phyloP scores from a whole-genome alignment of 805 yeast genomes.

The Candida nanaspora region DNA sequence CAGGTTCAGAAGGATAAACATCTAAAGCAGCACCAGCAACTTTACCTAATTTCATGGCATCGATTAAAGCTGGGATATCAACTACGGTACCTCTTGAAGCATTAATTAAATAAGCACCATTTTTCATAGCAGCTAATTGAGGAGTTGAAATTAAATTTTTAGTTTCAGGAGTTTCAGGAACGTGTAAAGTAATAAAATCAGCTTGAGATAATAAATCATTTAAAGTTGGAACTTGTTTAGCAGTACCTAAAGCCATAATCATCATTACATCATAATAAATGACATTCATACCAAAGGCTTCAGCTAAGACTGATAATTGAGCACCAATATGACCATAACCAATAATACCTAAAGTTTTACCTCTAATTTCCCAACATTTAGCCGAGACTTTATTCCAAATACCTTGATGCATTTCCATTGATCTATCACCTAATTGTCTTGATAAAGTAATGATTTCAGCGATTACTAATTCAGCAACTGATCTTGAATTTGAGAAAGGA shows the following conservation, averaged over 20 bases:
- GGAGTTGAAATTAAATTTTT: slow-evolving; percentile 82
- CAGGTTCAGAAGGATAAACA: slow-evolving; percentile 96
- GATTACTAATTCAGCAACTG: slow-evolving; percentile 95
- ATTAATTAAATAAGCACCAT: slow-evolving; percentile 89
- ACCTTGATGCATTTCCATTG: slow-evolving; percentile 91
- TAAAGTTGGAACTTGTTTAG: slow-evolving; percentile 82
- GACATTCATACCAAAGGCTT: slow-evolving; percentile 96
- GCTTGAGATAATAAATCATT: slow-evolving; percentile 74
- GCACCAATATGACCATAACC: slow-evolving; percentile 99
- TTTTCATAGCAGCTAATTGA: slow-evolving; percentile 93
- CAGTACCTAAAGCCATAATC: slow-evolving; percentile 96
- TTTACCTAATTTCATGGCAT: slow-evolving; percentile 88
- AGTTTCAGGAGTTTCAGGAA: slow-evolving; percentile 92
- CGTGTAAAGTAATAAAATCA: slow-evolving; percentile 90
- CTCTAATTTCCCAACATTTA: slow-evolving; percentile 98
- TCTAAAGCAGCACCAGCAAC: slow-evolving; percentile 96
- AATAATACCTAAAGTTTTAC: slow-evolving; percentile 92
- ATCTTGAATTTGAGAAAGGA: slow-evolving; percentile 96
- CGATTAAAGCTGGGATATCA: slow-evolving; percentile 88
- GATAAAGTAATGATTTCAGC: slow-evolving; percentile 92
- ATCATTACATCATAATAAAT: slow-evolving; percentile 85
- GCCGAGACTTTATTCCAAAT: slow-evolving; percentile 95
- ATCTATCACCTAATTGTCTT: slow-evolving; percentile 95
- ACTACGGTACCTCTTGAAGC: slow-evolving; percentile 98
- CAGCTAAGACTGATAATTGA: slow-evolving; percentile 94